Conservation (phyloP, 2,329 filamentous ascomycete species). For the Fusarium sp. region DNA sequence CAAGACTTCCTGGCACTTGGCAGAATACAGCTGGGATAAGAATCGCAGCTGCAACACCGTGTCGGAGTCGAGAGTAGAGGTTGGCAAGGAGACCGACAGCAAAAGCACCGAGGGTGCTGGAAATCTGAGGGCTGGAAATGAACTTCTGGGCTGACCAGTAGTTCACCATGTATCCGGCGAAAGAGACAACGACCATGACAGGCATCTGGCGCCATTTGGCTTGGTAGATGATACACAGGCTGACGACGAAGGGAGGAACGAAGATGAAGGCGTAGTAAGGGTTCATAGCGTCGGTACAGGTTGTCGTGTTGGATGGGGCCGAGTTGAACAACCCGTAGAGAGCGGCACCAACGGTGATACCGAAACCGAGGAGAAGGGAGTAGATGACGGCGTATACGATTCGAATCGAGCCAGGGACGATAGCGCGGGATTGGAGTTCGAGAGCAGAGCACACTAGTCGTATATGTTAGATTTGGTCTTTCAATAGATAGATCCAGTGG, state of each 20-base stretch:
- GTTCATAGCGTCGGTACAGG: slow-evolving; percentile 59
- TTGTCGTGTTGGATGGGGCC: slow-evolving; percentile 60
- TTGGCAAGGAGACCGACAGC: slow-evolving; percentile 82
- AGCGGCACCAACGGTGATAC: slow-evolving; percentile 74
- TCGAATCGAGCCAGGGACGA: slow-evolving; percentile 77
- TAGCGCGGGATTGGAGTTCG: slow-evolving; percentile 75
- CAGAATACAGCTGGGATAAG: slow-evolving; percentile 63
- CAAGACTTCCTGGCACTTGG: slow-evolving; percentile 61
- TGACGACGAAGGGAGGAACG: slow-evolving; percentile 78
- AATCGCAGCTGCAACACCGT: slow-evolving; percentile 63
- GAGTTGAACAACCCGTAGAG: slow-evolving; percentile 72
- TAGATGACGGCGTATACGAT: slow-evolving; percentile 82
- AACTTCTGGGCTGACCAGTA: slow-evolving; percentile 77
- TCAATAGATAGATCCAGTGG: not conserved
- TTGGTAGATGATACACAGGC: slow-evolving; percentile 81
- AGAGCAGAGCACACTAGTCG: slow-evolving; percentile 59
- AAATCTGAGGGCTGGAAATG: slow-evolving; percentile 76
- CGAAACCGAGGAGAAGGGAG: slow-evolving; percentile 77
- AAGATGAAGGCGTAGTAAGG: slow-evolving; percentile 71
- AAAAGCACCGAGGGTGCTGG: slow-evolving; percentile 81
- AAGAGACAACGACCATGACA: slow-evolving; percentile 79
- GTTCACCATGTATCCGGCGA: slow-evolving; percentile 80
- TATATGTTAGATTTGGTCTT: not conserved
- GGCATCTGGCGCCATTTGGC: slow-evolving; percentile 85
- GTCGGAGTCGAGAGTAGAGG: slow-evolving; percentile 72